Conservation (phyloP, 345 rosid species). For the Ceriops decandra region DNA sequence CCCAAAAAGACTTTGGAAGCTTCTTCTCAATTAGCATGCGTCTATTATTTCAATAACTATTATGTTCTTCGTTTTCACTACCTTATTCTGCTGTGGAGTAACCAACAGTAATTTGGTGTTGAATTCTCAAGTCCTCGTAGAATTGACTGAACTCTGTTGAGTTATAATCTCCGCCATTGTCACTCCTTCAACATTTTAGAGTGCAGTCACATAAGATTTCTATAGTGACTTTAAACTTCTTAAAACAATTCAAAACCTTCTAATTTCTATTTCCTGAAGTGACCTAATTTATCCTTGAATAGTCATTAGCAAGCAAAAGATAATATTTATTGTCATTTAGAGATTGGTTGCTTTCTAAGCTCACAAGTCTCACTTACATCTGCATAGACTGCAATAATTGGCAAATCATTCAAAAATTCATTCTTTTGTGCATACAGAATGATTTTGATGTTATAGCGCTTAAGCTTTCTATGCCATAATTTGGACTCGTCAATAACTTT, state of each 20-base stretch:
- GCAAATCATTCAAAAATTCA: background rate
- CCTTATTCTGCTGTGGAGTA: background rate
- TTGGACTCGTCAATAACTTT: background rate
- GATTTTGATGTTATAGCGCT: background rate
- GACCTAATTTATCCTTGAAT: background rate
- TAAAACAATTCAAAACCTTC: background rate
- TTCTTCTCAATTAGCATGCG: background rate
- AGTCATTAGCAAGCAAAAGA: background rate
- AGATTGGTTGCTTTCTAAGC: background rate
- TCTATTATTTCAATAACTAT: background rate
- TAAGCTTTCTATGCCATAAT: background rate
- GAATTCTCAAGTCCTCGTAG: background rate
- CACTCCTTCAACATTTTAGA: background rate
- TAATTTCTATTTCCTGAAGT: background rate
- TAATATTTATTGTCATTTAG: background rate
- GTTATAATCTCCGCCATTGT: background rate
- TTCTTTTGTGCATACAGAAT: background rate
- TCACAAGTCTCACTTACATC: background rate
- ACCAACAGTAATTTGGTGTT: background rate
- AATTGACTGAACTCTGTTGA: background rate
- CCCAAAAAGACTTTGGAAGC: background rate
- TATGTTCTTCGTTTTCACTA: background rate
- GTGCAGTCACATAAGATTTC: background rate
- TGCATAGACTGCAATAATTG: background rate
- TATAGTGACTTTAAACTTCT: background rate